Evolutionary conservation across 148 eudicot genomes (phyloP), one percentile per base, ranked within the genome.

Genomic region (Cornus suecica): DNA sequence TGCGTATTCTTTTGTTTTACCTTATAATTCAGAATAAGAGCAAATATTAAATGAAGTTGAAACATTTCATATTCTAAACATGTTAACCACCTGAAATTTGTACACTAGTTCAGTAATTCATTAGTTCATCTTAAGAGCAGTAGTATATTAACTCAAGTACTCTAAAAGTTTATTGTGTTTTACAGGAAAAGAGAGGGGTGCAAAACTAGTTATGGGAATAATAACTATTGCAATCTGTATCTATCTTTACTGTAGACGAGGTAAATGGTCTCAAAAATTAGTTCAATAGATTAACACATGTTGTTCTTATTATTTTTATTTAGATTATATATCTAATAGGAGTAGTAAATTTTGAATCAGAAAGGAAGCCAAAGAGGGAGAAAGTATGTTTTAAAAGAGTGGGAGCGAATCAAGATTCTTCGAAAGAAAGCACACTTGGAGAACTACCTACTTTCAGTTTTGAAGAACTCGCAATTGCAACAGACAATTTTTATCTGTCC

Each of bases 381-480:
- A 5, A 18, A 27, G 20, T 32, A 5, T 34, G 22, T 8, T 32
- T 4, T 32, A n/a, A 16, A 16, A 67, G 48, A 67, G 16, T 27
- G 70, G 25, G 2, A 2, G 2, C 2, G 15, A 11, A 8, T 20
- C 1, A 14, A 20, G 26, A 22, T 3, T 18, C 2, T 67, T 67
- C 70, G 31, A 30, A 8, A 27, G 64, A 56, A 45, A 11, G 68
- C 29, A 32, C 60, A 15, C 54, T 48, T 48, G 15, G 54, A 16
- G 54, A 14, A 15, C 65, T 85, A 23, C 79, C 83, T 0, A 63
- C 68, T n/a, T 82, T 73, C 28, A 75, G 67, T 13, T 71, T 76
- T 42, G 77, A 66, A 41, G 30, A 26, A 27, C 32, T 84, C 2
- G 72, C 79, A 48, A 71, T 6, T 30, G 86, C 86, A 56, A 78